A percentile compares a stretch with the other conserved stretches of the same genome.
These are phyloP conservation scores for Malbranchea cinnamomea DNA, from an alignment of 2,329 filamentous ascomycete species.

Conservation along the genomic window DNA sequence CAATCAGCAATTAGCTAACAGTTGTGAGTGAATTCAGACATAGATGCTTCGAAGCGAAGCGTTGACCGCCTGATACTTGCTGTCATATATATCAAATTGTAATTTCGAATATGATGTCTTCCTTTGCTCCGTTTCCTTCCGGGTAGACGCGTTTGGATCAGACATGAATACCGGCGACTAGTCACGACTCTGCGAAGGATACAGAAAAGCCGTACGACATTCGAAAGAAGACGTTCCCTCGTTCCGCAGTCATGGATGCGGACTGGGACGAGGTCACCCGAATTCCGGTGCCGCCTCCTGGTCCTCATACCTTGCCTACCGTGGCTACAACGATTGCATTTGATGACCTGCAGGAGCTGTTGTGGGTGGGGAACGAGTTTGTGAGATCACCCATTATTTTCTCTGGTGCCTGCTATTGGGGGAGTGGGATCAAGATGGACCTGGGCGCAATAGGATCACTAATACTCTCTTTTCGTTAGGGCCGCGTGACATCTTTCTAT, in stretches of 20 bases:
- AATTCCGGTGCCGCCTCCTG: slow-evolving; percentile 65
- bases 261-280: slow-evolving; percentile 55
- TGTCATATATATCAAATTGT: no score
- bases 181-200: neutral
- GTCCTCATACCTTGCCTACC: slow-evolving; percentile 53
- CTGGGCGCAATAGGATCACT: no score
- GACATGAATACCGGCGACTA: slow-evolving; percentile 4
- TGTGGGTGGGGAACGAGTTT: slow-evolving; percentile 88
- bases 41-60: no score
- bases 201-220: neutral
- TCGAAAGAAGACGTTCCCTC: neutral
- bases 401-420: no score
- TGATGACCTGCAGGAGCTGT: slow-evolving; percentile 72
- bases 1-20: no score
- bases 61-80: no score
- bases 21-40: no score
- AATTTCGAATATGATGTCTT: slow-evolving; percentile 20
- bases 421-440: no score
- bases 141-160: slow-evolving; percentile 16
- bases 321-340: slow-evolving; percentile 72
- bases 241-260: slow-evolving; percentile 27
- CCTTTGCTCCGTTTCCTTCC: slow-evolving; percentile 17
- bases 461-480: no score
- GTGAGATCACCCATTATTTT: slow-evolving; percentile 39
- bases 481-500: slow-evolving; percentile 77